These are phyloP conservation scores for Botryotinia convoluta DNA, from an alignment of 2,329 filamentous ascomycete species.

Conservation along the genomic window DNA sequence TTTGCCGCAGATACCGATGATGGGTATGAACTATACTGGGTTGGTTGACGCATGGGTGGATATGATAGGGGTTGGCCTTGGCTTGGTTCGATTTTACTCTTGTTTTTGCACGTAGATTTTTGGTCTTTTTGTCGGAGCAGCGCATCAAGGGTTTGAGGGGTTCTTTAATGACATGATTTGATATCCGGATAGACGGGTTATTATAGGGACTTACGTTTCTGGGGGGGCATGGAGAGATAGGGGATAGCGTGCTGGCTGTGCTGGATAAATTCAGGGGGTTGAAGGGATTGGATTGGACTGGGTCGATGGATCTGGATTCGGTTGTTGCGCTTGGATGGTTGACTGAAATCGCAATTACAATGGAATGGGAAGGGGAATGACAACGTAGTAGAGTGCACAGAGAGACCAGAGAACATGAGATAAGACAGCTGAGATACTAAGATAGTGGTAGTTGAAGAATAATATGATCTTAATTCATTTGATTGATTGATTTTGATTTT, in stretches of 20 bases:
- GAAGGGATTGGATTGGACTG: background rate
- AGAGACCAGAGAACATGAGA: background rate
- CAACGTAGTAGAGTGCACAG: background rate
- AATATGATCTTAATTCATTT: conserved; percentile 3
- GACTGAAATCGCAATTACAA: background rate
- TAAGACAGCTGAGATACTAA: background rate
- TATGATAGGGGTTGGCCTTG: background rate
- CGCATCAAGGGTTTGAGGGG: background rate
- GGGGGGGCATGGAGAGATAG: background rate
- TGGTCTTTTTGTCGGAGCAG: background rate
- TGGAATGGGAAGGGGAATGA: background rate
- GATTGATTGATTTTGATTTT: background rate
- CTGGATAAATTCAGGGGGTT: background rate
- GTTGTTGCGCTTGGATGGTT: background rate
- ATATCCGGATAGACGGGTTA: conserved; percentile 11
- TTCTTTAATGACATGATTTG: conserved; percentile 13
- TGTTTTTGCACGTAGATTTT: background rate
- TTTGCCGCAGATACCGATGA: background rate
- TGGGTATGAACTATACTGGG: background rate
- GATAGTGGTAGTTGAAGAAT: background rate
- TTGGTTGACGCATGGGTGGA: background rate
- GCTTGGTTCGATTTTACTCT: background rate
- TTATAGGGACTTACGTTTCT: background rate
- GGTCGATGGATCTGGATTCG: background rate
- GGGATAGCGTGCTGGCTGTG: background rate